phyloP scores from a whole-genome alignment of 2,329 filamentous ascomycete genomes.

The Talaromyces pinophilus region DNA sequence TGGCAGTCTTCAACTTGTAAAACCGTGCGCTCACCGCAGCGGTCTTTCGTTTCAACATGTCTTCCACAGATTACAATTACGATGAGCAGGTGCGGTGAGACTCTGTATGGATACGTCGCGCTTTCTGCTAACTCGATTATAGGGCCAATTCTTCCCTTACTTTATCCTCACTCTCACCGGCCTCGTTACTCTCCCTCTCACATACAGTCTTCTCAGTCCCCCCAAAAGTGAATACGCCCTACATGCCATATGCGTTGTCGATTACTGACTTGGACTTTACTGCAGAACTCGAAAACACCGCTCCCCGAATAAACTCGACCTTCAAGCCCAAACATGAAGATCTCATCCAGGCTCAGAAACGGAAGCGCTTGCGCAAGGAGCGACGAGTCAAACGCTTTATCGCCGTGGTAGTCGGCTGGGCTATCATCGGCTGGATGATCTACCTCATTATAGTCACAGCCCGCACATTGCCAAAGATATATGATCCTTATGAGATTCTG shows the following conservation, averaged over 20 bases:
- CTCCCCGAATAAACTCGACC: conserved; percentile 76
- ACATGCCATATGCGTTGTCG: not conserved
- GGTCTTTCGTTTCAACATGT: conserved; percentile 48
- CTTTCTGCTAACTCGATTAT: conserved; percentile 16
- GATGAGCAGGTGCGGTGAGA: conserved; percentile 72
- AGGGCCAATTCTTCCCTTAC: conserved; percentile 98
- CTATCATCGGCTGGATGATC: conserved; percentile 82
- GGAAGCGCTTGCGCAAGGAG: conserved; percentile 86
- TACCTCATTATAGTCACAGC: conserved; percentile 85
- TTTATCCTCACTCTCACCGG: conserved; percentile 90
- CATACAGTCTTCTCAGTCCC: conserved; percentile 81
- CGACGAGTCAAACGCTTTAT: conserved; percentile 81
- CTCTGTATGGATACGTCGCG: not conserved
- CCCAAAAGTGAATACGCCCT: conserved; percentile 59
- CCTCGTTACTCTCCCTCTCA: conserved; percentile 85
- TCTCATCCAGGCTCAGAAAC: conserved; percentile 77
- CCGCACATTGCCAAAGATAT: conserved; percentile 71
- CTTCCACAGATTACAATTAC: conserved; percentile 96
- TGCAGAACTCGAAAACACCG: conserved; percentile 71
- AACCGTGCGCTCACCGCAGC: conserved; percentile 20
- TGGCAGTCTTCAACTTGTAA: conserved; percentile 22
- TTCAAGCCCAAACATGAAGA: conserved; percentile 82
- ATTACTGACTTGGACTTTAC: conserved; percentile 5
- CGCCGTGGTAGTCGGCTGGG: conserved; percentile 75
- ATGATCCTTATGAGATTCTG: conserved; percentile 96